Base-by-base conservation (phyloP, 495 filamentous ascomycete genomes). In the Trypethelium eluteriae region DNA sequence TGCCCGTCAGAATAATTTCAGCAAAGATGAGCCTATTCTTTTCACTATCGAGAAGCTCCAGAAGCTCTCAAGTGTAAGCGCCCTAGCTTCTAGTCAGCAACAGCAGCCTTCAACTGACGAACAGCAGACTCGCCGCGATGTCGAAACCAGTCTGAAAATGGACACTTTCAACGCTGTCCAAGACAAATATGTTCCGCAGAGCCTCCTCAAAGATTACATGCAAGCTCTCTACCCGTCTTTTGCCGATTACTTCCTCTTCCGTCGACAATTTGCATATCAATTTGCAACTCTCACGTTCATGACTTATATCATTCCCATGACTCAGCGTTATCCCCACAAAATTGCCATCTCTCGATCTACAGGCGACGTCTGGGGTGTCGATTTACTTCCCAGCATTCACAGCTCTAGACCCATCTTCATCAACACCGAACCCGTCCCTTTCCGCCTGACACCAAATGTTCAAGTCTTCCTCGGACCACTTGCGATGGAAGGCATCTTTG, bases 251-350 rank as follows among this genome's bases (percentile, higher is more conserved):
- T 98, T 93, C 90, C 86, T 98, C 47, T 99, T 99, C 89, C 87
- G 93, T 53, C 86, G 92, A 62, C 92, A 96, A 66, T 97, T 98
- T 76, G 88, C 90, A 38, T 97, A 97, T 78, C 94, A 98, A 77
- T 87, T 96, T 62, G 92, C 94, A n/a, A 88, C 92, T 2, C 83
- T 97, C 65, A 96, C 93, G 12, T 99, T 98, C 80, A 96, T 99
- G 89, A 99, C 95, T 44, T 98, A 96, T 74, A 88, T 95, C 67
- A 89, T 99, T 79, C 91, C 91, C 80, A 97, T 98, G 83, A 89
- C 89, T 75, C 88, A 89, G 71, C 90, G 95, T 65, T 97, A 91
- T 72, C 95, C 95, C 3, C 90, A 93, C 77, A 98, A 98, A 80
- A 86, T 98, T 73, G 86, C 88, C 75, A 92, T 99, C 70, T 89